Percentiles rank a stretch among this genome's conserved stretches.
Evolutionary conservation across 495 filamentous ascomycete genomes (phyloP).

Genomic region (Daldinia bambusicola): DNA sequence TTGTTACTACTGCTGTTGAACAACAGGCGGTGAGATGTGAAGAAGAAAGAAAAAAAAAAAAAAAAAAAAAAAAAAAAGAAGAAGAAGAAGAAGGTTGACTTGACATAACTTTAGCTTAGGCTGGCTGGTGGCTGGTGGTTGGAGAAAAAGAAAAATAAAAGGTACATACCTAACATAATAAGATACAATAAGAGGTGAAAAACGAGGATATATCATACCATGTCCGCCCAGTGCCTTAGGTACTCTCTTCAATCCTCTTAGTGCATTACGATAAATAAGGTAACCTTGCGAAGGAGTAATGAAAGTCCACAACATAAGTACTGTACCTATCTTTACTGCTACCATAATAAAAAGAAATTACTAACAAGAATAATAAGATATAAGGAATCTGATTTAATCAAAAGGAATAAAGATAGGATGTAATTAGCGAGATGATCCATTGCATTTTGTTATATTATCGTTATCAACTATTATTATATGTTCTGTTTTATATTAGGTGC

Average conservation of each 20-base stretch:
- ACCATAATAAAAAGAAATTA: background rate
- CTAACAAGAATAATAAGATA: background rate
- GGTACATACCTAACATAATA: background rate
- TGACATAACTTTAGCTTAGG: too few species aligned
- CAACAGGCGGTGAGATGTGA: conserved; percentile 42
- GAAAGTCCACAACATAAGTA: background rate
- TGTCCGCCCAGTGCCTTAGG: too few species aligned
- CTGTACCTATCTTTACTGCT: background rate
- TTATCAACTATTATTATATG: background rate
- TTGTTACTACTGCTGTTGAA: background rate
- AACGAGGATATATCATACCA: background rate
- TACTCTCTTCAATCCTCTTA: too few species aligned
- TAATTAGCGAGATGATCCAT: conserved; percentile 19
- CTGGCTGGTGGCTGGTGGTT: background rate
- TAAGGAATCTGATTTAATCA: background rate
- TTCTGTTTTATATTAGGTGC: too few species aligned
- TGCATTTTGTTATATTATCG: background rate
- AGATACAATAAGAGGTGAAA: background rate
- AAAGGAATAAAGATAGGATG: conserved; percentile 12
- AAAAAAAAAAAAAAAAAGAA: background rate
- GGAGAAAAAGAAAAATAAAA: background rate
- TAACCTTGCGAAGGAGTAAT: background rate
- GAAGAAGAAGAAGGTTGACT: conserved; percentile 13
- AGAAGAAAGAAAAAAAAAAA: background rate
- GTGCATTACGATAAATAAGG: background rate